A percentile compares a stretch with the other conserved stretches of the same genome.
These are phyloP conservation scores for Chaetomium strumarium DNA, from an alignment of 2,329 filamentous ascomycete species.

Conservation along the genomic window DNA sequence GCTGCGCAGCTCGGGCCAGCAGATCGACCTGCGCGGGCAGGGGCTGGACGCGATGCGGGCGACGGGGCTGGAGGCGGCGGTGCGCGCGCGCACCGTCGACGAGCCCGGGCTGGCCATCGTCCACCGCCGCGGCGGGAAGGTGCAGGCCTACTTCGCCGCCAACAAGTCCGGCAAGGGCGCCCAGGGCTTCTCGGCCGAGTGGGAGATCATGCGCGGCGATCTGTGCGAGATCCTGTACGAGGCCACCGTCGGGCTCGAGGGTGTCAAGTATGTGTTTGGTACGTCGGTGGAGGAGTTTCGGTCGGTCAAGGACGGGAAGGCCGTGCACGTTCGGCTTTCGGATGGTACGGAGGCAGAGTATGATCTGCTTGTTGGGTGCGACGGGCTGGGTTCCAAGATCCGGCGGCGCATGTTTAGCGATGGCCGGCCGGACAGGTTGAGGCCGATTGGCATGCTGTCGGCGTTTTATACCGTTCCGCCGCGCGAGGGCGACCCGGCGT, in stretches of 20 bases:
- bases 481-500: slow-evolving; percentile 16
- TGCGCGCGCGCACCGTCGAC: slow-evolving; percentile 35
- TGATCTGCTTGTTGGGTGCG: slow-evolving; percentile 49
- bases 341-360: slow-evolving; percentile 38
- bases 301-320: slow-evolving; percentile 20
- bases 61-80: slow-evolving; percentile 35
- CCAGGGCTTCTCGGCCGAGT: slow-evolving; percentile 48
- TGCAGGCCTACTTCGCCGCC: slow-evolving; percentile 34
- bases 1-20: slow-evolving; percentile 37
- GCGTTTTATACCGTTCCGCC: slow-evolving; percentile 32
- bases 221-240: slow-evolving; percentile 47
- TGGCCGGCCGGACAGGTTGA: slow-evolving; percentile 13
- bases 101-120: slow-evolving; percentile 45
- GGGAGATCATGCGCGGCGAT: slow-evolving; percentile 55
- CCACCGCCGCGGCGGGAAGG: slow-evolving; percentile 32
- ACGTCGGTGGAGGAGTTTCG: slow-evolving; percentile 24
- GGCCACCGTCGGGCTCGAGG: slow-evolving; percentile 23
- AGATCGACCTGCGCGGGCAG: slow-evolving; percentile 41
- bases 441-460: slow-evolving; percentile 19
- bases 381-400: slow-evolving; percentile 46
- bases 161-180: slow-evolving; percentile 37
- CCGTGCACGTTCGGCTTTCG: slow-evolving; percentile 33
- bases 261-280: slow-evolving; percentile 27
- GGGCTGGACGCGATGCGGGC: slow-evolving; percentile 35
- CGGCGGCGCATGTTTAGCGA: slow-evolving; percentile 28